Evolutionary conservation across 2,329 filamentous ascomycete genomes (phyloP), one percentile per base, ranked within the genome.

Genomic region (Botrytis byssoidea): DNA sequence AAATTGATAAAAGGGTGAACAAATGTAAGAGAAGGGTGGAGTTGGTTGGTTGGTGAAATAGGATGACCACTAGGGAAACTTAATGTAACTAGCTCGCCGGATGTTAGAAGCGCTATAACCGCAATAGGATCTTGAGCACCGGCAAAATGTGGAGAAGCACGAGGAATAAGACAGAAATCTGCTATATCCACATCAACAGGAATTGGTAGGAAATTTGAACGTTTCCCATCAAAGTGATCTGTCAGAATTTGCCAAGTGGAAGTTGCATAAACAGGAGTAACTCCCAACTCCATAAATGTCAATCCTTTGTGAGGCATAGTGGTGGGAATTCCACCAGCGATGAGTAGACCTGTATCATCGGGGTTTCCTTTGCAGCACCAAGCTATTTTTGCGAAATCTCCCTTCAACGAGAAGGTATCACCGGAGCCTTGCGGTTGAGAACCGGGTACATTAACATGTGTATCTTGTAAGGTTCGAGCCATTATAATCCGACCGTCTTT

Each of bases 361-460:
- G 94, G 92, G 79, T 98, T 97, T 74, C 91, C 88, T 81, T 98
- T 98, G 73, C 93, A 95, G 83, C 96, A 99, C 96, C 96, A 99
- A 1, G 91, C 88, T 73, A 98, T 90, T 75, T 90, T 91, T 75
- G 89, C 89, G 74, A 95, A 92, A 0, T 94, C 93, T 72, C 93
- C 91, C 75, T 92, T 91, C 22, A 91, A 83, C 25, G 86, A 86
- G 60, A 90, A 84, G 0, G 85, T 86, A 1, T 82, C 82, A 73
- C 81, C 83, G 35, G 82, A 84, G 78, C 74, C 63, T 42, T 71
- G 60, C 4, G 46, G 10, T 40, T 74, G 46, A 22, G 85, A 81
- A 0, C 86, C 86, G 3, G 91, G 90, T 75, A 91, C 88, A 77
- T 98, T 88, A 72, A 98, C 85, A 78, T 93, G 88, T 6, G 88